phyloP scores from a whole-genome alignment of 805 yeast genomes.

The Sugiyamaella qingdaonensis region DNA sequence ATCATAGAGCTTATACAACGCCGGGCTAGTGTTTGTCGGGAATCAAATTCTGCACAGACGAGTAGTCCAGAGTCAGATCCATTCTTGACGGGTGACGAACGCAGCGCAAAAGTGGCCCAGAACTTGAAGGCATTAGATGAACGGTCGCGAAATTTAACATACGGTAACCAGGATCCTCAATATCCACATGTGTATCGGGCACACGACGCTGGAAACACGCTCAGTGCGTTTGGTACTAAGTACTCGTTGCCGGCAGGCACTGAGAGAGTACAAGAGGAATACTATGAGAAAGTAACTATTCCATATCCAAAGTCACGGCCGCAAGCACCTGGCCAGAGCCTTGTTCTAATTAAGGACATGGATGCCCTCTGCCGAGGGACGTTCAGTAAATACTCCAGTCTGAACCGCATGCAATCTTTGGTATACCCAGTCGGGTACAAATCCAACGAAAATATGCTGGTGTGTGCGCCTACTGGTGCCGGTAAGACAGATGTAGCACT shows the following conservation, averaged over 20 bases:
- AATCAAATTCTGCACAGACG: not conserved
- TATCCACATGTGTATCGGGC: constrained; percentile 87
- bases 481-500: constrained; percentile 95
- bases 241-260: constrained; percentile 80
- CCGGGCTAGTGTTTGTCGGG: constrained; percentile 12
- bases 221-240: constrained; percentile 79
- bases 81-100: constrained; percentile 19
- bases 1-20: constrained; percentile 58
- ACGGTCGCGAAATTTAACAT: constrained; percentile 4
- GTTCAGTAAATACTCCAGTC: constrained; percentile 67
- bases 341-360: constrained; percentile 57
- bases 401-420: constrained; percentile 85
- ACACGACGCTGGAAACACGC: constrained; percentile 59
- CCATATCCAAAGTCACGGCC: constrained; percentile 59
- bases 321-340: constrained; percentile 32
- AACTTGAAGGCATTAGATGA: constrained; percentile 23
- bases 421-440: constrained; percentile 90
- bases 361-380: constrained; percentile 82
- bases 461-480: constrained; percentile 98
- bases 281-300: constrained; percentile 75
- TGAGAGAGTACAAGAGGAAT: constrained; percentile 39
- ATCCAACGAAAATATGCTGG: constrained; percentile 90
- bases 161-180: constrained; percentile 20
- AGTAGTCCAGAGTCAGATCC: not conserved
- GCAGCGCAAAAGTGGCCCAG: constrained; percentile 20